Percentiles rank a stretch among this genome's conserved stretches.
phyloP scores from a whole-genome alignment of 2,329 filamentous ascomycete species.

The Monosporascus sp. region DNA sequence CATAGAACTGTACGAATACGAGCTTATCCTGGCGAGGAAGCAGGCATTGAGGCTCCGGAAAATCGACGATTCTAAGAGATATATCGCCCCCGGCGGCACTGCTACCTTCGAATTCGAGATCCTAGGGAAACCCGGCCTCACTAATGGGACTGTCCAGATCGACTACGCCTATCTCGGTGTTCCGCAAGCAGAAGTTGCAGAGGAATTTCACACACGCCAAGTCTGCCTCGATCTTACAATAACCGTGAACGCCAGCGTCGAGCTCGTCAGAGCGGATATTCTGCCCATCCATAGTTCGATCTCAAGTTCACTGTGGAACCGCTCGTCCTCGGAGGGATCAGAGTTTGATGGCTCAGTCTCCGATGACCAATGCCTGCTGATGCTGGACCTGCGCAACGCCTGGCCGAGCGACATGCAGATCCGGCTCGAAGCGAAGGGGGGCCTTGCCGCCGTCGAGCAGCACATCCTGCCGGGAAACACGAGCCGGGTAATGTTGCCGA shows the following conservation, averaged over 20 bases:
- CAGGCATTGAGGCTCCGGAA: conserved; percentile 58
- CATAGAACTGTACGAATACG: conserved; percentile 79
- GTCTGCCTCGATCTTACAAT: conserved; percentile 75
- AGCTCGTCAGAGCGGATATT: conserved; percentile 74
- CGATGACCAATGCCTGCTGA: conserved; percentile 69
- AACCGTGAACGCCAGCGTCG: conserved; percentile 87
- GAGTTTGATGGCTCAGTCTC: conserved; percentile 33
- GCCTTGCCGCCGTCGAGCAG: conserved; percentile 43
- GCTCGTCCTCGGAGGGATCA: conserved; percentile 29
- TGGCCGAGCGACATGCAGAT: conserved; percentile 79
- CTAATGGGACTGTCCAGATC: conserved; percentile 72
- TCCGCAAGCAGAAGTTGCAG: conserved; percentile 59
- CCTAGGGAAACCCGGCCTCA: conserved; percentile 78
- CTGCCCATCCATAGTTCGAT: conserved; percentile 66
- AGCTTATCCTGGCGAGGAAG: conserved; percentile 70
- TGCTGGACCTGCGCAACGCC: conserved; percentile 81
- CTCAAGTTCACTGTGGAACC: conserved; percentile 54
- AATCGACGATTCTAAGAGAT: conserved; percentile 46
- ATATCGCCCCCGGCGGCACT: conserved; percentile 62
- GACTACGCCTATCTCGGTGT: conserved; percentile 81
- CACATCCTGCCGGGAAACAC: conserved; percentile 63
- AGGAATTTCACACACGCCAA: conserved; percentile 78
- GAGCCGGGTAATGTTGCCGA: conserved; percentile 67
- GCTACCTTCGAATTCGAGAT: conserved; percentile 78
- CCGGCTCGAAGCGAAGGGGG: conserved; percentile 50